A percentile compares a stretch with the other conserved stretches of the same genome.
Evolutionary conservation across 2,329 filamentous ascomycete species (phyloP).

Genomic region (Colletotrichum aenigma): DNA sequence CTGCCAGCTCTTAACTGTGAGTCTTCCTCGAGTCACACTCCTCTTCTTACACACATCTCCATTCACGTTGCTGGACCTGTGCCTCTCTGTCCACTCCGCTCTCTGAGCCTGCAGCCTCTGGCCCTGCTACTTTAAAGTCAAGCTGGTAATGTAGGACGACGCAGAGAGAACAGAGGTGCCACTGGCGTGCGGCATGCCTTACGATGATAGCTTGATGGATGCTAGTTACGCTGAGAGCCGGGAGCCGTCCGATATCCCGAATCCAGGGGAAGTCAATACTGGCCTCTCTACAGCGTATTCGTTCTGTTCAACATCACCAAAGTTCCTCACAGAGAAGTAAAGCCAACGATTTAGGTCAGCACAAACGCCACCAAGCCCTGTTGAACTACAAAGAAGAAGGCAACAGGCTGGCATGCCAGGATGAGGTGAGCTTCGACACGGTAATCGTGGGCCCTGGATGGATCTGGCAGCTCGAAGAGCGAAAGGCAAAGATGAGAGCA

Average conservation of each 20-base stretch:
- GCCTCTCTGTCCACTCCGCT: background rate
- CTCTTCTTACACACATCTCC: background rate
- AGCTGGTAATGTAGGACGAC: background rate
- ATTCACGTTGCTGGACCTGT: background rate
- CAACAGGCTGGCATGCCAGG: background rate
- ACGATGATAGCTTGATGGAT: background rate
- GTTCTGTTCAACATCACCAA: background rate
- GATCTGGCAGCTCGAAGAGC: background rate
- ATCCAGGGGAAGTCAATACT: no score
- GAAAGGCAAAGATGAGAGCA: background rate
- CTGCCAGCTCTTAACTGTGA: no score
- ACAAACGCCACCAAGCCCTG: background rate
- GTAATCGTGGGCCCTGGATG: background rate
- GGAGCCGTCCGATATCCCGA: background rate
- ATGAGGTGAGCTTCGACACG: background rate
- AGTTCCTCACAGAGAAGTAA: background rate
- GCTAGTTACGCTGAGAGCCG: background rate
- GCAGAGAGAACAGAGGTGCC: background rate
- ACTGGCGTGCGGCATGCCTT: background rate
- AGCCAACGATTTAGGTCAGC: background rate
- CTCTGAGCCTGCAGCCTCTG: background rate
- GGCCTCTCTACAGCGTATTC: background rate
- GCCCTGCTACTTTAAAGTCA: background rate
- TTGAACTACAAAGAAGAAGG: rapidly evolving
- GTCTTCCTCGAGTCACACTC: rapidly evolving